phyloP scores from a whole-genome alignment of 805 yeast species.

The Candida mattraensis region DNA sequence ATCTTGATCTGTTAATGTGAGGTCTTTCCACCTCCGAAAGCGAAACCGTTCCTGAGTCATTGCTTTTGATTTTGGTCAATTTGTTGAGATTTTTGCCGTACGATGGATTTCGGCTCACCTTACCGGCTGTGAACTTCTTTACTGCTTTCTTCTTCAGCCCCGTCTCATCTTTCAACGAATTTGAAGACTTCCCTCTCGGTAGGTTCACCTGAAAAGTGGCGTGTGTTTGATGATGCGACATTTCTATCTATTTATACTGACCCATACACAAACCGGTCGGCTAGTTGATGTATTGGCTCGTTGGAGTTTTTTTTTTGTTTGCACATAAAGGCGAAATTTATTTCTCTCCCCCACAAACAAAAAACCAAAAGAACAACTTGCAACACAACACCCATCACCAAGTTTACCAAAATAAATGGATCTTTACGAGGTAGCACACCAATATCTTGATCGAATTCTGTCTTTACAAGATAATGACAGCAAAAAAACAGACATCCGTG shows the following conservation, averaged over 20 bases:
- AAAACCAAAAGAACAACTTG: no score
- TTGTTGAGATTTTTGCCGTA: slow-evolving; percentile 36
- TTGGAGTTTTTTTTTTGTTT: no score
- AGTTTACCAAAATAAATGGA: slow-evolving; percentile 43
- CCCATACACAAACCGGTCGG: no score
- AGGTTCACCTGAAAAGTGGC: slow-evolving; percentile 11
- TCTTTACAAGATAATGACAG: slow-evolving; percentile 16
- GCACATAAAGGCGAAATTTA: no score
- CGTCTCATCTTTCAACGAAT: slow-evolving; percentile 28
- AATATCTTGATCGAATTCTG: slow-evolving; percentile 41
- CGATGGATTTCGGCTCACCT: slow-evolving; percentile 34
- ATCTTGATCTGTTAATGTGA: slow-evolving; percentile 24
- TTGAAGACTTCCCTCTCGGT: slow-evolving; percentile 28
- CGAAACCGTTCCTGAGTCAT: slow-evolving; percentile 21
- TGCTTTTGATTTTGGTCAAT: slow-evolving; percentile 32
- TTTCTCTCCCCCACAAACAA: no score
- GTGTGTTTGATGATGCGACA: slow-evolving; percentile 20
- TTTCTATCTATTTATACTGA: no score
- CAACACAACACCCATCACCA: no score
- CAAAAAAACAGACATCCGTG: slow-evolving; percentile 38
- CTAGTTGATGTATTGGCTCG: no score
- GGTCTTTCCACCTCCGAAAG: slow-evolving; percentile 24
- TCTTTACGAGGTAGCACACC: slow-evolving; percentile 45
- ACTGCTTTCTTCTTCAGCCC: slow-evolving; percentile 26
- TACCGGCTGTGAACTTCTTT: slow-evolving; percentile 37